These are phyloP conservation scores for Cytospora piceicola DNA, from an alignment of 2,329 filamentous ascomycete genomes.

Conservation along the genomic window DNA sequence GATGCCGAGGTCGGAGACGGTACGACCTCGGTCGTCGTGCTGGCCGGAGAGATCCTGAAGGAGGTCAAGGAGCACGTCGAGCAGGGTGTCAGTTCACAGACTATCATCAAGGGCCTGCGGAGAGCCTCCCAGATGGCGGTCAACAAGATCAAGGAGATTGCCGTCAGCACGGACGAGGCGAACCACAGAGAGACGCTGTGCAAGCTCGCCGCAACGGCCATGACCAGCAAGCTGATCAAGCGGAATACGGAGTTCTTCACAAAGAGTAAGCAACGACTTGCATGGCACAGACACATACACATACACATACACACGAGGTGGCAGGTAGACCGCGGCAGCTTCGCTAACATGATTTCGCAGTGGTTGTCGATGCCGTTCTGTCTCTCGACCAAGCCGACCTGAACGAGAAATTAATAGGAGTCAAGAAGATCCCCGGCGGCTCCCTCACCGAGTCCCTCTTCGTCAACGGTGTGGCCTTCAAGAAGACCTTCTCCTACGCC, in stretches of 20 bases:
- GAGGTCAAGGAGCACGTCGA: constrained; percentile 96
- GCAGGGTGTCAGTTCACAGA: constrained; percentile 94
- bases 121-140: constrained; percentile 88
- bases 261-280: constrained; percentile 69
- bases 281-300: not conserved
- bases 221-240: constrained; percentile 99
- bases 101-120: constrained; percentile 94
- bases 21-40: constrained; percentile 94
- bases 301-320: not conserved
- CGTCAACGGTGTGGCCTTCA: constrained; percentile 97
- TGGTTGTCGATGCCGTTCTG: constrained; percentile 97
- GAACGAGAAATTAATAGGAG: constrained; percentile 95
- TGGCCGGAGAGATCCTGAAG: constrained; percentile 97
- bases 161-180: constrained; percentile 79
- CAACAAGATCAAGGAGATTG: constrained; percentile 99
- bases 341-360: constrained; percentile 49
- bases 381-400: constrained; percentile 95
- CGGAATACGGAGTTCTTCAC: constrained; percentile 96
- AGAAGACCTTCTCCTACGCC: constrained; percentile 99
- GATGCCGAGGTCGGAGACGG: constrained; percentile 98
- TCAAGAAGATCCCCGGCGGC: constrained; percentile 98
- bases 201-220: constrained; percentile 92
- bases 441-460: constrained; percentile 95
- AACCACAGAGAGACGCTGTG: constrained; percentile 85
- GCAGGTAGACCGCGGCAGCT: not conserved